Base-by-base conservation (phyloP, 768 basidiomycete genomes). In the Pulveroboletus sp. region DNA sequence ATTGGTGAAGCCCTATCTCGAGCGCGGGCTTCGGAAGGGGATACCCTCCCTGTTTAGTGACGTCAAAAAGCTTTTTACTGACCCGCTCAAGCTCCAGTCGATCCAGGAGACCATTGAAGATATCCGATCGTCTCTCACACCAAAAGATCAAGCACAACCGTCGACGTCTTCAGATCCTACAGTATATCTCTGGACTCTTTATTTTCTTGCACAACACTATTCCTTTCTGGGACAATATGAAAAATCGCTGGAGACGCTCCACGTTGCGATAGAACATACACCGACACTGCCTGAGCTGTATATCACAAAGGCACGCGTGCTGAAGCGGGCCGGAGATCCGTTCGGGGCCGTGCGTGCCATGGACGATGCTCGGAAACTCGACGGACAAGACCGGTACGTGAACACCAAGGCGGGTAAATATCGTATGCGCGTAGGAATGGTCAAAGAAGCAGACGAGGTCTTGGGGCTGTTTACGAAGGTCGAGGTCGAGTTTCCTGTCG, bases 351-450 rank as follows among this genome's bases (percentile, higher is more conserved):
- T 91, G 0, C 69, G 71, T 6, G 76, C 77, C 32, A 76, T 93
- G 68, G 86, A 95, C 57, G 85, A 89, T 14, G 93, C 96, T 3
- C 74, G 92, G 39, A 62, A 78, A 21, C 71, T 99, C 43, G 96
- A 99, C 64, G 85, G 90, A 0, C 96, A 98, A 69, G 96, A 99
- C 64, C 76, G 96, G 39, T 96, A 92, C 70, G 66, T 99, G 61
- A 98, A 99, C 68, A 89, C 89, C 32, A 98, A 98, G 67, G 78
- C 80, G 42, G 95, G 85, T 0, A 98, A 98, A 65, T 98, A 98
- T 63, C 77, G 86, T 41, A 67, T 98, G 36, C 73, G 94, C 39
- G 90, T 87, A 6, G 94, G 89, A 5, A 74, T 90, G 65, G 64
- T 88, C 4, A 81, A 83, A 37, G 86, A 89, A 62, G 95, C 91